Base-by-base conservation (phyloP, 805 yeast species). In the Candida ulmi region DNA sequence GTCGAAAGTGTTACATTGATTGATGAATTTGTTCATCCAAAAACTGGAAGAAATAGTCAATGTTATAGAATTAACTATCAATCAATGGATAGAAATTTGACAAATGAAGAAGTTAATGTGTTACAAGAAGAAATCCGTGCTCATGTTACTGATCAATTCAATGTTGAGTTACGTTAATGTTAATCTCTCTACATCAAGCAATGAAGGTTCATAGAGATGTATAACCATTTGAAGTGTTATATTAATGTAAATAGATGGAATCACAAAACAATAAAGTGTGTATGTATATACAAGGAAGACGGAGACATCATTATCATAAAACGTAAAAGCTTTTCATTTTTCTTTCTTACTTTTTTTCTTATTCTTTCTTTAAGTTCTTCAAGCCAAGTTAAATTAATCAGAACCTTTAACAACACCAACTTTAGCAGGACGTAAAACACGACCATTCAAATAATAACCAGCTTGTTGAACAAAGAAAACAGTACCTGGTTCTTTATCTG, bases 61-160 rank as follows among this genome's bases (percentile, higher is more conserved):
- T 88, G 97, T 65, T 93, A 87, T 71, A 71, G 99, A 50, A 75
- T 93, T 43, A 83, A 83, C 57, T 93, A 88, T 64, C 98, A 93
- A 65, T 84, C 96, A 2, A 90, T 93, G 97, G 97, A 91, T 52
- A 76, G 96, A 53, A 83, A 84, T 42, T 68, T 93, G 50, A 87
- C 95, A 19, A 88, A 84, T 57, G 82, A 76, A 2, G 98, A 93
- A 59, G 74, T 93, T 39, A 91, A 91, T 55, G 68, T 54, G 1
- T 65, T 88, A 35, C 95, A 93, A 56, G 73, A 74, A 2, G 58
- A 65, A 30, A 85, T 91, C 19, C 78, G 86, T 45, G 50, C 58
- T 1, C 73, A 72, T n/a, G 68, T 93, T 48, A 65, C 62, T 16
- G 56, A 66, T 6, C 65, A 58, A 33, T 82, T 71, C 52, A 65